A percentile compares a stretch with the other conserved stretches of the same genome.
phyloP scores from a whole-genome alignment of 108 stramenopile species.

The Cyclotella choctawhatcheeana region DNA sequence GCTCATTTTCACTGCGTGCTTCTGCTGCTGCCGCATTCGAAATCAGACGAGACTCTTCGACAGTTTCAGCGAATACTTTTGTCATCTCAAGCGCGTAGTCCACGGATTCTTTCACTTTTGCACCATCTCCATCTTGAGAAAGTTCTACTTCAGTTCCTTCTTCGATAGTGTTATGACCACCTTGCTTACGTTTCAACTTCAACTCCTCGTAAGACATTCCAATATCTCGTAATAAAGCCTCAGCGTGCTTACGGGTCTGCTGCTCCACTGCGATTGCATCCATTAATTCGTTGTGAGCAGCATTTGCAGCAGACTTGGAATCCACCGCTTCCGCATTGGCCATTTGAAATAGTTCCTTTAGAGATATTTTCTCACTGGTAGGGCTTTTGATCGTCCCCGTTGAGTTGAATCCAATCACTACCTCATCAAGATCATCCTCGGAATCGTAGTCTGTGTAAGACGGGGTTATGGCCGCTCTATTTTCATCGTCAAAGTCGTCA shows the following conservation, averaged over 20 bases:
- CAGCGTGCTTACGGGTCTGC: slow-evolving; percentile 36
- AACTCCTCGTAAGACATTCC: slow-evolving; percentile 46
- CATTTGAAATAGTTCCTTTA: slow-evolving; percentile 34
- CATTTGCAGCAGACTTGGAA: slow-evolving; percentile 26
- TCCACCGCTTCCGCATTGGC: slow-evolving; percentile 28
- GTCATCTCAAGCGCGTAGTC: slow-evolving; percentile 65
- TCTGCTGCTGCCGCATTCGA: slow-evolving; percentile 54
- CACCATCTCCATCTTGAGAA: slow-evolving; percentile 46
- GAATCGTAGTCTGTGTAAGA: slow-evolving; percentile 53
- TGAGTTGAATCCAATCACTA: slow-evolving; percentile 68
- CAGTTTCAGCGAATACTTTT: slow-evolving; percentile 65
- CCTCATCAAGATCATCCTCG: slow-evolving; percentile 55
- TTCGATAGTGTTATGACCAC: slow-evolving; percentile 13
- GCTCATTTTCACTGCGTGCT: slow-evolving; percentile 62
- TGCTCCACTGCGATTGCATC: slow-evolving; percentile 26
- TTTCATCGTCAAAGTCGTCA: slow-evolving; percentile 86
- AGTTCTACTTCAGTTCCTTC: slow-evolving; percentile 53
- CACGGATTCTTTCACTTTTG: slow-evolving; percentile 50
- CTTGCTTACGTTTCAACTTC: slow-evolving; percentile 26
- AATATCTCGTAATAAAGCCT: slow-evolving; percentile 47
- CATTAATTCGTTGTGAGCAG: slow-evolving; percentile 27
- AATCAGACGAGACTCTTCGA: slow-evolving; percentile 54
- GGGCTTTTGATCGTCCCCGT: slow-evolving; percentile 60
- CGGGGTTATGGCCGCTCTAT: slow-evolving; percentile 32
- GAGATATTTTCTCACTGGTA: slow-evolving; percentile 4